Conservation (phyloP, 805 yeast genomes). For the Kuraishia capsulata region DNA sequence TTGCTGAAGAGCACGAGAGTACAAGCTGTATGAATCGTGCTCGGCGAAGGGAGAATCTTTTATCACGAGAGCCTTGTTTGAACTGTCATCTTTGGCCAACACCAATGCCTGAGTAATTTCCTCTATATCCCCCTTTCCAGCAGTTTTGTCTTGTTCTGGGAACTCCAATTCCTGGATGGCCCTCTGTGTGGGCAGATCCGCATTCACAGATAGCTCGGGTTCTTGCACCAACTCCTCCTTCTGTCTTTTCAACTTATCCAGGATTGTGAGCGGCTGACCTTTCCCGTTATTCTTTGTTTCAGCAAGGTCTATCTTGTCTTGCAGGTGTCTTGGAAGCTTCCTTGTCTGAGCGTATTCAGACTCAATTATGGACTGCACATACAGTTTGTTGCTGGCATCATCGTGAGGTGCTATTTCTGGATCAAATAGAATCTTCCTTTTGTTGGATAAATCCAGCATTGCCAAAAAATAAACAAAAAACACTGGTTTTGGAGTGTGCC, state of each 20-base stretch:
- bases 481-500: too few species aligned
- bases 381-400: slow-evolving; percentile 1
- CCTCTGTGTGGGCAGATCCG: too few species aligned
- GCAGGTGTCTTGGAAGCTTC: slow-evolving; percentile 3
- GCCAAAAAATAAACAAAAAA: too few species aligned
- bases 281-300: too few species aligned
- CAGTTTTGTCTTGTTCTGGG: too few species aligned
- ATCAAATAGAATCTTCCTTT: slow-evolving; percentile 2
- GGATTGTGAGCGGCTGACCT: too few species aligned
- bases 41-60: too few species aligned
- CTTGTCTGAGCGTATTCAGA: slow-evolving; percentile 1
- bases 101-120: not conserved
- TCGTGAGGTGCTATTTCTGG: not conserved
- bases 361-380: slow-evolving; percentile 1
- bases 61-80: too few species aligned
- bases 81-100: not conserved
- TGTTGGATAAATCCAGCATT: slow-evolving; percentile 1
- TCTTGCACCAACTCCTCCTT: not conserved
- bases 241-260: not conserved
- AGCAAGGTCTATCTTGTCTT: slow-evolving; percentile 1
- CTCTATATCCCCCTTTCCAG: not conserved
- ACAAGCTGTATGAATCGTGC: too few species aligned
- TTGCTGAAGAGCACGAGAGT: not conserved
- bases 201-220: too few species aligned
- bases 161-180: too few species aligned